phyloP scores from a whole-genome alignment of 371 early-diverging fungal genomes.

The Syncephalastrum sp. region DNA sequence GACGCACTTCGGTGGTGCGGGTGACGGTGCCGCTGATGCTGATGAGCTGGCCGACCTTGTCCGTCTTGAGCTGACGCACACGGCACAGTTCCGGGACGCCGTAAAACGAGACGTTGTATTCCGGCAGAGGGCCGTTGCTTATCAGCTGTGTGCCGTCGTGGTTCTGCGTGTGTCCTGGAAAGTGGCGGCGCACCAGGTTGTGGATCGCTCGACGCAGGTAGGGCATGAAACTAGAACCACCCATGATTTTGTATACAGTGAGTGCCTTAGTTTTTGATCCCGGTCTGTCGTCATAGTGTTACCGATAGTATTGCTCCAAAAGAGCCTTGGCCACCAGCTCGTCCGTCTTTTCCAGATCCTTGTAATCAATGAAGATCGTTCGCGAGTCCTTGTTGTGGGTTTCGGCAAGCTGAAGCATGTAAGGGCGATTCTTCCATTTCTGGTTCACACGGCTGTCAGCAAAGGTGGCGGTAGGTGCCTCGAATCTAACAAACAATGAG shows the following conservation, averaged over 20 bases:
- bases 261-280: background rate
- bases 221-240: conserved; percentile 69
- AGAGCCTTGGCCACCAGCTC: conserved; percentile 69
- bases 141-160: too few relatives aligned
- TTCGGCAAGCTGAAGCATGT: conserved; percentile 60
- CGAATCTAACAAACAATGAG: conserved; percentile 17
- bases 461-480: conserved; percentile 25
- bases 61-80: conserved; percentile 88
- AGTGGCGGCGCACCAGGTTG: conserved; percentile 67
- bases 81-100: conserved; percentile 62
- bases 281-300: conserved; percentile 4
- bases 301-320: conserved; percentile 78
- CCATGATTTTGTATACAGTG: background rate
- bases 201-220: conserved; percentile 86
- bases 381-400: conserved; percentile 56
- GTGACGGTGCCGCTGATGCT: conserved; percentile 97
- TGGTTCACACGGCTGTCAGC: conserved; percentile 21
- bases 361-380: conserved; percentile 81
- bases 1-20: conserved; percentile 97
- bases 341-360: conserved; percentile 65
- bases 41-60: conserved; percentile 85
- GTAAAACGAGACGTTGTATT: conserved; percentile 79
- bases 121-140: conserved; percentile 36
- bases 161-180: conserved; percentile 58
- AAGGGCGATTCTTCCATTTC: conserved; percentile 28